These are phyloP conservation scores for Vitis cinerea DNA, from an alignment of 164 flowering plant genomes.

Conservation along the genomic window DNA sequence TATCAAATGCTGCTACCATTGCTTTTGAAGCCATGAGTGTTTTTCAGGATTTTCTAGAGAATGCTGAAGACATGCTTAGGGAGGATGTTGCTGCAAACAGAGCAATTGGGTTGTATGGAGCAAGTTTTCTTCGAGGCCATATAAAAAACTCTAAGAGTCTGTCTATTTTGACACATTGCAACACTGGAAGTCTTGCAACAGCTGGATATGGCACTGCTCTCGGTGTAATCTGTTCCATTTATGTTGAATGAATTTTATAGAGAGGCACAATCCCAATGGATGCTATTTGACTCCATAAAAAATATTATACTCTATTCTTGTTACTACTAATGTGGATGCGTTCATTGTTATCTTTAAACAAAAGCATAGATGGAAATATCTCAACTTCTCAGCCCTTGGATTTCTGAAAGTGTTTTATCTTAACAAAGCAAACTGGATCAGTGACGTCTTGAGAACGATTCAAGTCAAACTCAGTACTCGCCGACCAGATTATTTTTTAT, in stretches of 20 bases:
- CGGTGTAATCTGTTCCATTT: conserved; percentile 88
- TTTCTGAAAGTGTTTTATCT: no score
- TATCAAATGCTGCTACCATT: conserved; percentile 44
- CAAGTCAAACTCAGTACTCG: no score
- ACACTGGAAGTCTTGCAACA: conserved; percentile 99
- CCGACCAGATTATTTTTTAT: no score
- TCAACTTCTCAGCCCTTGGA: no score
- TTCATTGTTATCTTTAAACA: no score
- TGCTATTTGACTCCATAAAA: no score
- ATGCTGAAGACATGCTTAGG: conserved; percentile 86
- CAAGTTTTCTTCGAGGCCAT: conserved; percentile 46
- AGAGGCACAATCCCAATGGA: conserved; percentile 31
- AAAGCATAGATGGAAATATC: no score
- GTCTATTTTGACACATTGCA: conserved; percentile 92
- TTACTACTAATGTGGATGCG: no score
- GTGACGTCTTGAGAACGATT: no score
- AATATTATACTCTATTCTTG: no score
- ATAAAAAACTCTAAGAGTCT: conserved; percentile 35
- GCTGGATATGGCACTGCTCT: conserved; percentile 99
- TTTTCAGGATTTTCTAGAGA: conserved; percentile 81
- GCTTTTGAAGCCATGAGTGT: conserved; percentile 47
- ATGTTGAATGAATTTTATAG: conserved; percentile 65
- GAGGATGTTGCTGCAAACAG: conserved; percentile 90
- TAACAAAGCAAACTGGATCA: no score
- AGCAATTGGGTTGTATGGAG: conserved; percentile 88